Percentiles rank a stretch among this genome's conserved stretches.
Evolutionary conservation across 2,329 filamentous ascomycete genomes (phyloP).

Genomic region (Mollisiaceae sp.): DNA sequence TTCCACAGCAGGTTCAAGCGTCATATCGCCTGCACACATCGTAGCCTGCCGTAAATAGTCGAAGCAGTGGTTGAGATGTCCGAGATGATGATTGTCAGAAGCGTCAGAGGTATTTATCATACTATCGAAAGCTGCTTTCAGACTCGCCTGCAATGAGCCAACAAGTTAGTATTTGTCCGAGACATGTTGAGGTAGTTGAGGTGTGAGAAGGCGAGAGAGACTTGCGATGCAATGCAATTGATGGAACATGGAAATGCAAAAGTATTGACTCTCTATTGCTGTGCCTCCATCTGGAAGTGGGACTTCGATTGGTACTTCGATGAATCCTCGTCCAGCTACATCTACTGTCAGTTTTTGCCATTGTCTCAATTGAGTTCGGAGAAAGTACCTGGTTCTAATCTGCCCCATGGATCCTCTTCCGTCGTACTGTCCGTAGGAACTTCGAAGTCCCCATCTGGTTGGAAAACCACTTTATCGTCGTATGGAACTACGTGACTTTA

Average conservation of each 20-base stretch:
- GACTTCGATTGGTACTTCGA: constrained; percentile 15
- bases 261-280: constrained; percentile 10
- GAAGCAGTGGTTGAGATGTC: constrained; percentile 27
- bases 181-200: neutral
- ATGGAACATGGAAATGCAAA: constrained; percentile 27
- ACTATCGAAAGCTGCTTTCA: constrained; percentile 25
- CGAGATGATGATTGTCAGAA: constrained; percentile 1
- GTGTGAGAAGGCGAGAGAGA: neutral
- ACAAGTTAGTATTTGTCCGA: neutral
- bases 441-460: neutral
- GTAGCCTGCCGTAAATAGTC: constrained; percentile 30
- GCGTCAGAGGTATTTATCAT: constrained; percentile 11
- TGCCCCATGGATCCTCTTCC: constrained; percentile 1
- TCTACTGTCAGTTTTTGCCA: neutral
- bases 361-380: too few relatives aligned
- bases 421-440: neutral
- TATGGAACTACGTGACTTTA: neutral
- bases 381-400: constrained; percentile 1
- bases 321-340: constrained; percentile 25
- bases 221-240: constrained; percentile 26
- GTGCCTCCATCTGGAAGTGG: constrained; percentile 12
- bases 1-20: constrained; percentile 19
- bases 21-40: constrained; percentile 32
- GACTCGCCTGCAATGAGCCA: constrained; percentile 12
- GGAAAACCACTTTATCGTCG: constrained; percentile 3